Conservation (phyloP, 768 basidiomycete genomes). For the Mycena sanguinolenta region DNA sequence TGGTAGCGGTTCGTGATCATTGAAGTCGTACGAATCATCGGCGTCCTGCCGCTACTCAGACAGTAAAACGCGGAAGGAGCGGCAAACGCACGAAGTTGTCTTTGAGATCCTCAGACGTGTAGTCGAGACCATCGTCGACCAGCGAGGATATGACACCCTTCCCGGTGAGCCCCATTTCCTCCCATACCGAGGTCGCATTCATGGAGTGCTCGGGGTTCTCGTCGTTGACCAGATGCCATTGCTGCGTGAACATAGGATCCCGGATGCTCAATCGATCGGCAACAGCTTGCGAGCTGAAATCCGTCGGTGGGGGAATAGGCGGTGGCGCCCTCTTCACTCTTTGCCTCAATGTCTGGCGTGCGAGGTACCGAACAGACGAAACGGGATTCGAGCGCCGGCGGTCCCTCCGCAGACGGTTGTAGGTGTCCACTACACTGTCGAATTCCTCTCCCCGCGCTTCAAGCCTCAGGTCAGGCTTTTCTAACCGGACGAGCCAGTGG, state of each 20-base stretch:
- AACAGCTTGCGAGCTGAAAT: slow-evolving; percentile 59
- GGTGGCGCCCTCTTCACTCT: slow-evolving; percentile 84
- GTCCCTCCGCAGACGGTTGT: slow-evolving; percentile 57
- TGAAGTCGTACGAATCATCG: slow-evolving; percentile 45
- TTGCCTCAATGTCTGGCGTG: slow-evolving; percentile 74
- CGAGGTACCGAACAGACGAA: slow-evolving; percentile 70
- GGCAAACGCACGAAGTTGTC: not conserved
- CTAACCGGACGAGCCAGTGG: slow-evolving; percentile 85
- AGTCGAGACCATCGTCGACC: slow-evolving; percentile 78
- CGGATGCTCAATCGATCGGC: slow-evolving; percentile 74
- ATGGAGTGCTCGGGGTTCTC: slow-evolving; percentile 85
- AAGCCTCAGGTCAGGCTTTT: slow-evolving; percentile 51
- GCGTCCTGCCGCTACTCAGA: not conserved
- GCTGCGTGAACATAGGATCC: slow-evolving; percentile 86
- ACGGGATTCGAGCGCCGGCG: slow-evolving; percentile 61
- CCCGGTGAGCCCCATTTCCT: slow-evolving; percentile 85
- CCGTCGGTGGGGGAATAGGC: slow-evolving; percentile 56
- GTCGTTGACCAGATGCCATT: slow-evolving; percentile 97
- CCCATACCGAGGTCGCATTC: slow-evolving; percentile 96
- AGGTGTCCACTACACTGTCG: slow-evolving; percentile 66
- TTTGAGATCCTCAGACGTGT: not conserved
- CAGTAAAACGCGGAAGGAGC: too few relatives aligned
- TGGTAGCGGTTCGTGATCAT: slow-evolving; percentile 90
- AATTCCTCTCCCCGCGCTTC: slow-evolving; percentile 48
- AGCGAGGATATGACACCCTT: slow-evolving; percentile 88